Conservation (phyloP, 139 green algal genomes). For the Volvox reticuliferus region DNA sequence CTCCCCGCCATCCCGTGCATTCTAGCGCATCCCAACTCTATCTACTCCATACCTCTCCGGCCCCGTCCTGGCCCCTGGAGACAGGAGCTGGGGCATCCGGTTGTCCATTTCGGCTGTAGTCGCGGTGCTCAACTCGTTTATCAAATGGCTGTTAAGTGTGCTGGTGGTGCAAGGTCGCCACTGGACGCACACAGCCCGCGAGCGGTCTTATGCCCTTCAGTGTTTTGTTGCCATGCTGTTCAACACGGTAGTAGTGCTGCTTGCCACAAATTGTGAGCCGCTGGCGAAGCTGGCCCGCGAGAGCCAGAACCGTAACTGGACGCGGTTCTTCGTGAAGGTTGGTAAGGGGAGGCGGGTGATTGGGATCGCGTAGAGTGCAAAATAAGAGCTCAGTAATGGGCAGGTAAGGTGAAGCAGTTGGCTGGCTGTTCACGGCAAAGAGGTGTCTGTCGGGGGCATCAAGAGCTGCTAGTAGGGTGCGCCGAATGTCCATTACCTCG, state of each 20-base stretch:
- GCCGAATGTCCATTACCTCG: too few species aligned
- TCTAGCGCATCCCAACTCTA: too few species aligned
- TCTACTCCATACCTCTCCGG: not conserved
- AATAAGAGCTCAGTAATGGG: too few species aligned
- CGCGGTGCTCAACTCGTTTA: constrained; percentile 55
- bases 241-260: constrained; percentile 66
- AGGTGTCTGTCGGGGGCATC: too few species aligned
- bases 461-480: too few species aligned
- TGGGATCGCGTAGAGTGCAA: not conserved
- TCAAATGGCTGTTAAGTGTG: constrained; percentile 54
- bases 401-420: too few species aligned
- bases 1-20: too few species aligned
- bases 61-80: not conserved
- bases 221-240: constrained; percentile 50
- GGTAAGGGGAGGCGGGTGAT: not conserved
- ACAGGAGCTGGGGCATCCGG: constrained; percentile 42
- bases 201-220: constrained; percentile 60
- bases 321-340: constrained; percentile 45
- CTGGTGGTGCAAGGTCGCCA: constrained; percentile 61
- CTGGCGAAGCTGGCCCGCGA: constrained; percentile 20
- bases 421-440: too few species aligned
- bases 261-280: constrained; percentile 58
- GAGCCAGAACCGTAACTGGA: not conserved
- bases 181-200: constrained; percentile 58
- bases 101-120: constrained; percentile 42